Percentiles rank a stretch among this genome's conserved stretches.
These are phyloP conservation scores for Apostasia ramifera DNA, from an alignment of 106 monocot species.

Conservation along the genomic window DNA sequence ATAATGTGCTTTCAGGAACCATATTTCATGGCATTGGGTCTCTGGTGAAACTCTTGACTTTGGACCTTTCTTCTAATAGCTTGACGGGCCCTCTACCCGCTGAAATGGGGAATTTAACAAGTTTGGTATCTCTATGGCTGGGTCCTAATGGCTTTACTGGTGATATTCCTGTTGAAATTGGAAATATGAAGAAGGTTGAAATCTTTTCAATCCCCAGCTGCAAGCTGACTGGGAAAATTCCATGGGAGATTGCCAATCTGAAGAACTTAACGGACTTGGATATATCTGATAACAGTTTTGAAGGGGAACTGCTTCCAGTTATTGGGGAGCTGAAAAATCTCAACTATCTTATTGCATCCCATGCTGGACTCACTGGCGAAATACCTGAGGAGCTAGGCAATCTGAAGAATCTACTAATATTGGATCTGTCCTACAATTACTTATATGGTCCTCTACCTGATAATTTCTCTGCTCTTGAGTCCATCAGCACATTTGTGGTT, in stretches of 20 bases:
- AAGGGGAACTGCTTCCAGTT: constrained; percentile 45
- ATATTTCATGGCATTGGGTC: constrained; percentile 55
- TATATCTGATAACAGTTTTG: constrained; percentile 72
- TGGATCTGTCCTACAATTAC: constrained; percentile 81
- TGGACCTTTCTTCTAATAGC: constrained; percentile 81
- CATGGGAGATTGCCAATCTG: constrained; percentile 44
- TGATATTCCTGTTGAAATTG: constrained; percentile 66
- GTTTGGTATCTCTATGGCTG: constrained; percentile 49
- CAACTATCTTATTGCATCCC: constrained; percentile 44
- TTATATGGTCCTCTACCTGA: constrained; percentile 70
- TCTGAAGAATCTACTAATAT: constrained; percentile 48
- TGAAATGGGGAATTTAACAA: constrained; percentile 50
- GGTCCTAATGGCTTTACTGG: constrained; percentile 68
- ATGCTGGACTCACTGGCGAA: constrained; percentile 60
- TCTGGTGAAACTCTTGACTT: constrained; percentile 37
- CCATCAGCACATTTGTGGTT: constrained; percentile 55
- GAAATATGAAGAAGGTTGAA: constrained; percentile 50
- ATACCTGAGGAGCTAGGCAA: constrained; percentile 58
- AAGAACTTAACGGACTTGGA: constrained; percentile 55
- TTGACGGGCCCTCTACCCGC: constrained; percentile 50
- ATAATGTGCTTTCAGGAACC: constrained; percentile 53
- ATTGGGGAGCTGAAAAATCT: constrained; percentile 67
- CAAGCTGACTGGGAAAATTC: constrained; percentile 65
- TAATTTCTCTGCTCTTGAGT: constrained; percentile 35
- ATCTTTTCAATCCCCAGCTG: constrained; percentile 41